Percentiles rank a stretch among this genome's conserved stretches.
These are phyloP conservation scores for Murraya paniculata DNA, from an alignment of 345 rosid species.

Conservation along the genomic window DNA sequence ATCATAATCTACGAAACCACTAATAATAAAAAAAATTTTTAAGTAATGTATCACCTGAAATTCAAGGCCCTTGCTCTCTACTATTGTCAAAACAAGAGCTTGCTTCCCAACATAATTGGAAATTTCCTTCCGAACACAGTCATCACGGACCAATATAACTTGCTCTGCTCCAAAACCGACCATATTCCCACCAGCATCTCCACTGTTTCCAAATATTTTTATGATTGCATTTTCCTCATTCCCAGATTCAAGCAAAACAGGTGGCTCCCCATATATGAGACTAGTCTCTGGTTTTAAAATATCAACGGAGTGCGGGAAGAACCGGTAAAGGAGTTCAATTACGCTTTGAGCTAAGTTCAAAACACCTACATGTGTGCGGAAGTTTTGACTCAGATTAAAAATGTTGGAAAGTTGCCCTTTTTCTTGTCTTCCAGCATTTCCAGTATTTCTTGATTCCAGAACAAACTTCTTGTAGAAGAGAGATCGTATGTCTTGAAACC, in stretches of 20 bases:
- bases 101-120: slow-evolving; percentile 34
- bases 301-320: slow-evolving; percentile 39
- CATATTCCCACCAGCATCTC: slow-evolving; percentile 12
- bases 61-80: slow-evolving; percentile 55
- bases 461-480: slow-evolving; percentile 47
- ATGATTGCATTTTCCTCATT: slow-evolving; percentile 32
- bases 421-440: slow-evolving; percentile 6
- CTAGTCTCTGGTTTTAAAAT: slow-evolving; percentile 37
- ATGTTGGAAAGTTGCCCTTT: slow-evolving; percentile 33
- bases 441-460: slow-evolving; percentile 2
- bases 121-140: slow-evolving; percentile 29
- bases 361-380: slow-evolving; percentile 52
- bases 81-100: slow-evolving; percentile 45
- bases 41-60: slow-evolving; percentile 34
- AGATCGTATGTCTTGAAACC: slow-evolving; percentile 51
- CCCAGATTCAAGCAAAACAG: slow-evolving; percentile 35
- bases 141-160: slow-evolving; percentile 49
- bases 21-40: neutral
- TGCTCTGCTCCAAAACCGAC: slow-evolving; percentile 53
- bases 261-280: slow-evolving; percentile 46
- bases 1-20: neutral
- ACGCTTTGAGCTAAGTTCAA: slow-evolving; percentile 54
- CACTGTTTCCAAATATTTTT: slow-evolving; percentile 39
- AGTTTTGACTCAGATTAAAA: slow-evolving; percentile 48
- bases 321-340: slow-evolving; percentile 44